Evolutionary conservation across 441 rosid genomes (phyloP), one percentile per base, ranked within the genome.

Genomic region (Metrosideros polymorpha): DNA sequence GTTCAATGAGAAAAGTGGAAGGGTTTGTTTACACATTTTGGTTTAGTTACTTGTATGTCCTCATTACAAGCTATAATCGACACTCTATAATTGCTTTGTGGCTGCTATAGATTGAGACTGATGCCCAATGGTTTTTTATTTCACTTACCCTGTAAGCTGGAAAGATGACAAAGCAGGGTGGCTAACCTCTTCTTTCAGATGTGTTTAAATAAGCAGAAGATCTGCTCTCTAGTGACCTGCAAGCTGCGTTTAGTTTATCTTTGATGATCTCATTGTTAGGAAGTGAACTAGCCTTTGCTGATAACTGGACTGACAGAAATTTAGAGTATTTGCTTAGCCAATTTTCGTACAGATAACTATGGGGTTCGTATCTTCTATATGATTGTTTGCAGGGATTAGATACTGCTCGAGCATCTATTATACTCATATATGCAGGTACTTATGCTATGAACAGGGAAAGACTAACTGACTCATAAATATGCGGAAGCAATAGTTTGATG

Each of bases 301-400:
- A 89, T 94, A 87, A 92, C 90, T 88, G 95, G 95, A 45, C 66
- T 93, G 47, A 88, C 93, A 8, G 95, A 14, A 92, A 50, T 94
- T 94, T 82, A 92, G 90, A 87, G 91, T 92, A 87, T 86, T 91
- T 32, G 94, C 96, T 85, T 90, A 91, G 90, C 95, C 93, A 85
- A 93, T 94, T 90, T 94, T 83, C 95, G 95, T 88, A 92, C 84
- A 90, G 95, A 91, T 61, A 92, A 94, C 95, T 94, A 15, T 6
- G 79, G 9, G 22, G 79, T 7, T 71, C 35, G 5, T 29, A 17
- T 29, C 79, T 71, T 42, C 79, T 51, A 5, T 51, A 51, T 51
- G 53, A 51, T 17, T 51, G 19, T 15, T 51, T 51, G 53, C 53
- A 51, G 53, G 53, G 53, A 15, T 5, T 51, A 51, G 17, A 51